Conservation (phyloP, 192 early-diverging fungal species). For the Podochytrium sp. region DNA sequence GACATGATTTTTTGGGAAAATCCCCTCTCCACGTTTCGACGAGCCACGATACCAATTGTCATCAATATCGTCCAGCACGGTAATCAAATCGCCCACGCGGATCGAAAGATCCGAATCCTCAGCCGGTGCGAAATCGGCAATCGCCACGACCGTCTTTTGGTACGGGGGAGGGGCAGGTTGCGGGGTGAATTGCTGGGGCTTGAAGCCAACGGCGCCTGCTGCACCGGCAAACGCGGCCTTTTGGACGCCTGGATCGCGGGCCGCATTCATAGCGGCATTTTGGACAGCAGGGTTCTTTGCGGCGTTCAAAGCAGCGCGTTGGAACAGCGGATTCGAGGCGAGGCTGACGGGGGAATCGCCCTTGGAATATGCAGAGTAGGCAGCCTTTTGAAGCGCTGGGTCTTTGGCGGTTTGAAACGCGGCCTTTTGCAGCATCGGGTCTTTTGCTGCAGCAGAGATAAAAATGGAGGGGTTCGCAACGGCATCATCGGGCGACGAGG, state of each 20-base stretch:
- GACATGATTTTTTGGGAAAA: slow-evolving; percentile 28
- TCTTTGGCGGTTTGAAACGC: slow-evolving; percentile 19
- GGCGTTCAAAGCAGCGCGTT: slow-evolving; percentile 6
- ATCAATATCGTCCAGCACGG: slow-evolving; percentile 25
- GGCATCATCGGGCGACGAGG: too few species aligned
- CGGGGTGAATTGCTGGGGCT: too few species aligned
- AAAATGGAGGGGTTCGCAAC: too few species aligned
- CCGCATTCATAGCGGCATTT: not conserved
- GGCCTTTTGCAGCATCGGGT: not conserved
- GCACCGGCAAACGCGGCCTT: not conserved
- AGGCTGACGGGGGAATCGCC: not conserved
- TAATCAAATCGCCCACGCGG: slow-evolving; percentile 16
- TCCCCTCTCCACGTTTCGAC: not conserved
- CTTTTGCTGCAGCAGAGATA: not conserved
- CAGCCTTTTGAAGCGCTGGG: slow-evolving; percentile 9
- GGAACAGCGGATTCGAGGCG: slow-evolving; percentile 11
- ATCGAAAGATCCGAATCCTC: slow-evolving; percentile 14
- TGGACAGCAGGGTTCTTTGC: slow-evolving; percentile 10
- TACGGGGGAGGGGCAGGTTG: not conserved
- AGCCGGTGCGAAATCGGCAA: slow-evolving; percentile 18
- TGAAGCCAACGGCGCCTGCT: not conserved
- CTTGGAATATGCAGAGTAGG: not conserved
- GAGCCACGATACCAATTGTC: slow-evolving; percentile 24
- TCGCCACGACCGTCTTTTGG: slow-evolving; percentile 6
- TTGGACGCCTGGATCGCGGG: not conserved